Evolutionary conservation across 805 yeast genomes (phyloP).

Genomic region (Monosporozyma unispora): DNA sequence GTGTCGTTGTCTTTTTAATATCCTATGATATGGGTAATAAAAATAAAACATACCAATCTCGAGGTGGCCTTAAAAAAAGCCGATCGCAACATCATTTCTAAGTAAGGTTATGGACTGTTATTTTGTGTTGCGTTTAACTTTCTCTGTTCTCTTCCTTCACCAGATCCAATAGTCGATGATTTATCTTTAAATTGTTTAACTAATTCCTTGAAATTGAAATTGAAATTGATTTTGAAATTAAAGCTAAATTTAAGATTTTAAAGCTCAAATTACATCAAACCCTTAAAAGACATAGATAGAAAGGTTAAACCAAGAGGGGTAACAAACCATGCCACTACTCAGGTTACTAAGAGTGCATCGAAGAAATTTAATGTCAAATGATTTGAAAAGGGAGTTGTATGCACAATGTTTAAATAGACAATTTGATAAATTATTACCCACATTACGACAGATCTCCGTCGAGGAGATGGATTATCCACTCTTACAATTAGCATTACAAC

Average conservation of each 20-base stretch:
- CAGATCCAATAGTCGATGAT: neutral
- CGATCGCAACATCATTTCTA: constrained; percentile 15
- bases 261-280: neutral
- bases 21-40: no score
- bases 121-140: neutral
- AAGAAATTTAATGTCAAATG: constrained; percentile 9
- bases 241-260: neutral
- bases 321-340: neutral
- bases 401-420: constrained; percentile 20
- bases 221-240: no score
- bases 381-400: constrained; percentile 10
- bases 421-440: constrained; percentile 15
- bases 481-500: constrained; percentile 16
- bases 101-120: neutral
- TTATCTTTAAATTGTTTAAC: neutral
- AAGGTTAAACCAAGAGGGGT: neutral
- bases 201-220: neutral
- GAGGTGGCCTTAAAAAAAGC: constrained; percentile 23
- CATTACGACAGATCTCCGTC: constrained; percentile 10
- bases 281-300: neutral
- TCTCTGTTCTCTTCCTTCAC: neutral
- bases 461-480: constrained; percentile 19
- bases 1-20: no score
- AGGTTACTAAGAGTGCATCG: neutral
- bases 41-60: constrained; percentile 21